Evolutionary conservation across 140 eudicot species (phyloP), one percentile per base, ranked within the genome.

Genomic region (Ambrosia hybrid): DNA sequence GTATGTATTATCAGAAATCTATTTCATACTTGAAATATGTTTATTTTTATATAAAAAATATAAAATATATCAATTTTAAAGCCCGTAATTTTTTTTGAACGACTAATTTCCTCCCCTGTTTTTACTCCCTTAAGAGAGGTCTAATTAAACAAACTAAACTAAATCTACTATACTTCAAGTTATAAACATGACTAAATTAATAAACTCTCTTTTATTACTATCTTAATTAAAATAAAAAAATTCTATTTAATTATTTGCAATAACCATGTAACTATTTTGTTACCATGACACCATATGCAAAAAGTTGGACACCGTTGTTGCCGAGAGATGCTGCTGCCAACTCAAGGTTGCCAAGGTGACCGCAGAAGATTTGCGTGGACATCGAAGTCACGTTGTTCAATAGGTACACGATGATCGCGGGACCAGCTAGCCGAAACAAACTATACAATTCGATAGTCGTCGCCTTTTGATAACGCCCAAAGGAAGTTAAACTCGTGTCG

Each of bases 281-380:
- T 60, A 74, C 78, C 78, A 74, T 61, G 26, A 74, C 64, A 10
- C 78, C 78, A 74, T 51, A 74, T 7, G 72, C 71, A 8, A 74
- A 74, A 48, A 74, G 70, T 53, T 74, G 78, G 65, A 74, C 63
- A 12, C 78, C 78, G 46, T 61, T 74, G 65, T 74, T 74, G 5
- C 78, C 72, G 34, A 74, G 71, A 0, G 78, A 74, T 8, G 78
- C 51, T 11, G 78, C 78, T 4, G 78, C 78, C 3, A 74, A 63
- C 53, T 74, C 72, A 16, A 63, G 71, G 43, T 74, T 74, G 2
- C 78, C 78, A n/a, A 70, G 65, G 53, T 70, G 75, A 10, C 66
- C 75, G 2, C 65, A 70, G 48, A 72, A 59, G 49, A 72, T 75
- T 58, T 66, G 68, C 2, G 79, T 75, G 1, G 79, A 75, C 67